These are phyloP conservation scores for Phlyctochytrium arcticum DNA, from an alignment of 192 early-diverging fungal genomes.

Conservation along the genomic window DNA sequence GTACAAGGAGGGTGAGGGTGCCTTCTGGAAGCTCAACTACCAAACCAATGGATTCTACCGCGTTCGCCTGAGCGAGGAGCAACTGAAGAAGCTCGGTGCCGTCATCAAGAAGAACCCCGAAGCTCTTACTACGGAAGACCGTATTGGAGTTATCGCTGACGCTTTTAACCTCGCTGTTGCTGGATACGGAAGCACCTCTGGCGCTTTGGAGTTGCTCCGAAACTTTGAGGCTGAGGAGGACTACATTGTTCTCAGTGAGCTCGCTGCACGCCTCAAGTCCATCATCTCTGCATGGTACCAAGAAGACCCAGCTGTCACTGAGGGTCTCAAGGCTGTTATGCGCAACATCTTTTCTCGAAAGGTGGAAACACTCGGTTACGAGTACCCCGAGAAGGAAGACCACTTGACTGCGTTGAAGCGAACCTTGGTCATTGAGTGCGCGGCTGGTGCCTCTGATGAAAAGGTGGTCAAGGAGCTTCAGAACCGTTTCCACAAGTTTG, in stretches of 20 bases:
- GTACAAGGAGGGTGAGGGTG: conserved; percentile 30
- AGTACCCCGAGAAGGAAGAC: conserved; percentile 65
- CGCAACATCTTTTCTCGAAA: conserved; percentile 72
- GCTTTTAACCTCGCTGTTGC: conserved; percentile 70
- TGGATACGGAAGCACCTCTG: conserved; percentile 72
- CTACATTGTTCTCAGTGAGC: conserved; percentile 63
- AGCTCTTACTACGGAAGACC: conserved; percentile 57
- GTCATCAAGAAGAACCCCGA: conserved; percentile 46
- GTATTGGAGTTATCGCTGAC: conserved; percentile 81
- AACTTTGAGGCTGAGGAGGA: conserved; percentile 72
- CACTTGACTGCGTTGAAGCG: conserved; percentile 72
- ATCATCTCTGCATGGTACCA: conserved; percentile 65
- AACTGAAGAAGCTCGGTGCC: conserved; percentile 30
- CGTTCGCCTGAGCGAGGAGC: conserved; percentile 50
- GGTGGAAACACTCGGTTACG: conserved; percentile 73
- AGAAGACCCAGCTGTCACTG: conserved; percentile 51
- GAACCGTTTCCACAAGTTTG: conserved; percentile 62
- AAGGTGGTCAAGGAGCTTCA: conserved; percentile 60
- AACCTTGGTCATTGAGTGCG: conserved; percentile 66
- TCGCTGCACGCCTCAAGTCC: conserved; percentile 57
- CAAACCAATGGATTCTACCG: conserved; percentile 80
- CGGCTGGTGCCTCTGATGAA: conserved; percentile 66
- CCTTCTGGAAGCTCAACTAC: conserved; percentile 84
- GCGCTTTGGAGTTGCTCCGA: conserved; percentile 69
- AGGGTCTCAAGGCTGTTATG: conserved; percentile 63